Percentiles rank a stretch among this genome's conserved stretches.
phyloP scores from a whole-genome alignment of 345 rosid species.

The Gossypium thurberi region DNA sequence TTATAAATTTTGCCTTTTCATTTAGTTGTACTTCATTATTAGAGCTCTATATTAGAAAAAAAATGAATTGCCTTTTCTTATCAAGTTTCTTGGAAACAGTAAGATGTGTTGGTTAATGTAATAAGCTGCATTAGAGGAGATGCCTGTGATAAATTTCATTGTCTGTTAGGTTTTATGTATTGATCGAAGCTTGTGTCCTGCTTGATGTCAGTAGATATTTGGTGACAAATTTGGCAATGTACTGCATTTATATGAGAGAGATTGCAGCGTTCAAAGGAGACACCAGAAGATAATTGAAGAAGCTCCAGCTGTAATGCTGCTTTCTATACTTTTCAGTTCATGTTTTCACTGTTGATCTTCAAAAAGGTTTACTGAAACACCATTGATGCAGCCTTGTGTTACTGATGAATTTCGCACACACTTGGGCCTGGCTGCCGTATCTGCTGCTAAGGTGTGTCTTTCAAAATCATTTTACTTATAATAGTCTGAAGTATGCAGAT shows the following conservation, averaged over 20 bases:
- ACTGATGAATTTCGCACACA: slow-evolving; percentile 51
- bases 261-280: slow-evolving; percentile 94
- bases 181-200: slow-evolving; percentile 15
- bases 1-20: not conserved
- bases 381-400: slow-evolving; percentile 73
- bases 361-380: slow-evolving; percentile 24
- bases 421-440: slow-evolving; percentile 84
- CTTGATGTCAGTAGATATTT: slow-evolving; percentile 44
- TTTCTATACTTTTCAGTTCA: slow-evolving; percentile 22
- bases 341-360: slow-evolving; percentile 16
- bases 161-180: slow-evolving; percentile 11
- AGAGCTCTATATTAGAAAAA: not conserved
- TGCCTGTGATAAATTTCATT: not conserved
- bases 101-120: not conserved
- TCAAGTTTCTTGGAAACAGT: slow-evolving; percentile 1
- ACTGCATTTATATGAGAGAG: slow-evolving; percentile 81
- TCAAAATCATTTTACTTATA: slow-evolving; percentile 12
- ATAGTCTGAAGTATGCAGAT: slow-evolving; percentile 1
- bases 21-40: not conserved
- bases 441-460: slow-evolving; percentile 76
- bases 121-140: not conserved
- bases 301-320: slow-evolving; percentile 86
- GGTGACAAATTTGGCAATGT: slow-evolving; percentile 82
- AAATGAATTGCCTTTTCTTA: not conserved
- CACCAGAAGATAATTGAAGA: slow-evolving; percentile 98